phyloP scores from a whole-genome alignment of 768 basidiomycete species.

The Boletus subcaerulescens region DNA sequence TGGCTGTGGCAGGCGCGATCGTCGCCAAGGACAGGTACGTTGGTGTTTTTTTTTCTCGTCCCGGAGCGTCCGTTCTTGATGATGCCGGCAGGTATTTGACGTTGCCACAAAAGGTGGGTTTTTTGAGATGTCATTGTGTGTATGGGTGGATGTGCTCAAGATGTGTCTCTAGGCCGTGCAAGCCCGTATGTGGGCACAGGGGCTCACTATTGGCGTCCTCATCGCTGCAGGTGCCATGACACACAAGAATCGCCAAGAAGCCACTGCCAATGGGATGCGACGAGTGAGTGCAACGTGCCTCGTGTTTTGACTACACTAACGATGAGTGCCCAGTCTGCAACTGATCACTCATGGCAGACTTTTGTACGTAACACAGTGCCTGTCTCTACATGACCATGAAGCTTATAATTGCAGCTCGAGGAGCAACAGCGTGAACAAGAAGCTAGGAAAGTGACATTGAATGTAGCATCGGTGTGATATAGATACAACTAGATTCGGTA shows the following conservation, averaged over 20 bases:
- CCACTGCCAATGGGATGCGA: slow-evolving; percentile 25
- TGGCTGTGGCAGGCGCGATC: slow-evolving; percentile 60
- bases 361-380: slow-evolving; percentile 19
- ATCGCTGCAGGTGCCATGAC: slow-evolving; percentile 69
- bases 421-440: slow-evolving; percentile 28
- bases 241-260: slow-evolving; percentile 44
- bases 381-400: not conserved
- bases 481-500: not conserved
- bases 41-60: not conserved
- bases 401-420: slow-evolving; percentile 19
- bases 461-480: not conserved
- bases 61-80: no score
- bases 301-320: not conserved
- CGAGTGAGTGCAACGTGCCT: slow-evolving; percentile 11
- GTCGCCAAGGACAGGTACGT: slow-evolving; percentile 59
- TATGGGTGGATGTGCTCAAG: slow-evolving; percentile 9
- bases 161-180: slow-evolving; percentile 63
- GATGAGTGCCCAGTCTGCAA: slow-evolving; percentile 6
- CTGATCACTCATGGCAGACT: slow-evolving; percentile 29
- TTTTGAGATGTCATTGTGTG: no score
- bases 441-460: slow-evolving; percentile 11
- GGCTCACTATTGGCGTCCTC: slow-evolving; percentile 71
- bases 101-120: slow-evolving; percentile 27
- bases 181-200: slow-evolving; percentile 88
- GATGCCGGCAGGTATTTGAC: slow-evolving; percentile 20